phyloP scores from a whole-genome alignment of 202 grass and related monocot species.

The Thinopyrum obtusiflorum region DNA sequence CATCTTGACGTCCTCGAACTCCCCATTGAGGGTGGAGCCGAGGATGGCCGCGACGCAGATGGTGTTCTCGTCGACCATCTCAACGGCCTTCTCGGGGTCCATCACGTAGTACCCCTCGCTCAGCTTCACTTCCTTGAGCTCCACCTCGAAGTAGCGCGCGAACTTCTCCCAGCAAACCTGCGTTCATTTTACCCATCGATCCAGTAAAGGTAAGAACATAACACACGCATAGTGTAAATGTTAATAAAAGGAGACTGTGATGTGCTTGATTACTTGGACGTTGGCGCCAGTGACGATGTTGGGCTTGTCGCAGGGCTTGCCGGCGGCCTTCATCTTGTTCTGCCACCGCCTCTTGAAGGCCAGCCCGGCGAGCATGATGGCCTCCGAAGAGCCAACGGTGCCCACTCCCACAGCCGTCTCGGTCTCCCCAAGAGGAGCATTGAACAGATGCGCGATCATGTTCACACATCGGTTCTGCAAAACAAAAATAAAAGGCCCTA shows the following conservation, averaged over 20 bases:
- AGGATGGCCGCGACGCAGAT: slow-evolving; percentile 96
- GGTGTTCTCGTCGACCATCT: slow-evolving; percentile 95
- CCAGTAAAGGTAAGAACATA: background rate
- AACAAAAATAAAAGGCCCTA: background rate
- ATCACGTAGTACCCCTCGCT: slow-evolving; percentile 75
- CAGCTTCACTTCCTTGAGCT: slow-evolving; percentile 95
- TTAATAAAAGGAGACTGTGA: background rate
- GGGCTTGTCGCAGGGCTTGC: slow-evolving; percentile 89
- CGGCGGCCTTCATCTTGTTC: slow-evolving; percentile 76
- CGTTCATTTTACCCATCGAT: background rate
- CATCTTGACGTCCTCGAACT: slow-evolving; percentile 89
- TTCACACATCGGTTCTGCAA: slow-evolving; percentile 93
- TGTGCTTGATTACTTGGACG: slow-evolving; percentile 49
- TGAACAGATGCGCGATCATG: slow-evolving; percentile 94
- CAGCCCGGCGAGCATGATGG: slow-evolving; percentile 94
- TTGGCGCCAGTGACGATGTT: slow-evolving; percentile 97
- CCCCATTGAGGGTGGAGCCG: slow-evolving; percentile 84
- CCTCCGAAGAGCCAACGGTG: slow-evolving; percentile 86
- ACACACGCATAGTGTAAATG: no score
- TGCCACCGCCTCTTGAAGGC: slow-evolving; percentile 94
- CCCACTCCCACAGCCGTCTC: slow-evolving; percentile 77
- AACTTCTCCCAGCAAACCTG: slow-evolving; percentile 99
- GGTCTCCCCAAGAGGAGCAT: slow-evolving; percentile 74
- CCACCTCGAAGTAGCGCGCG: slow-evolving; percentile 93
- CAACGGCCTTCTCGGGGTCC: slow-evolving; percentile 76